Conservation (phyloP, 2,329 filamentous ascomycete species). For the Catunica adiposa region DNA sequence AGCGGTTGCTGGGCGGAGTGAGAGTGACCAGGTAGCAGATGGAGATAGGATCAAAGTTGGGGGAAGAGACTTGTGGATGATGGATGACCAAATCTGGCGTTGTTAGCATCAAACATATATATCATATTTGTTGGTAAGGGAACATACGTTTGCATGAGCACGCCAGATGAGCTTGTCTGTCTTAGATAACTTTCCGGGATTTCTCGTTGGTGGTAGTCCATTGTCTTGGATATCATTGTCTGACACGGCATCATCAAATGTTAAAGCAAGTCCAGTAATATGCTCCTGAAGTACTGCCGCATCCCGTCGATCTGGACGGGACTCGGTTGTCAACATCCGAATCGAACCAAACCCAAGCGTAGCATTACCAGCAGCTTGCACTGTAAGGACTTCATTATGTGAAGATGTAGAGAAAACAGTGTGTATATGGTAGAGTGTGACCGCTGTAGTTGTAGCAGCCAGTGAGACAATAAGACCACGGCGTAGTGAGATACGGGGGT, state of each 20-base stretch:
- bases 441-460: too few relatives aligned
- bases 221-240: conserved; percentile 15
- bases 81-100: not conserved
- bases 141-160: conserved; percentile 19
- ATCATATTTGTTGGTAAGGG: not conserved
- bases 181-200: conserved; percentile 14
- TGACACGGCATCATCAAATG: conserved; percentile 16
- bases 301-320: conserved; percentile 19
- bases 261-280: conserved; percentile 18
- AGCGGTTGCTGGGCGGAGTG: not conserved
- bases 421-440: not conserved
- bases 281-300: conserved; percentile 19
- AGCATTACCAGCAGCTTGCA: conserved; percentile 14
- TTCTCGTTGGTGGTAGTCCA: conserved; percentile 18
- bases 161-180: conserved; percentile 19
- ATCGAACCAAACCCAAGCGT: conserved; percentile 18
- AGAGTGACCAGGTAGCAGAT: not conserved
- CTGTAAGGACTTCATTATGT: not conserved
- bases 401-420: not conserved
- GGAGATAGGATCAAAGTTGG: not conserved
- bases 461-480: too few relatives aligned
- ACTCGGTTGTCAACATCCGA: conserved; percentile 18
- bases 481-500: too few relatives aligned
- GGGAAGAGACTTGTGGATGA: not conserved
- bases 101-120: not conserved